Conservation (phyloP, 495 filamentous ascomycete genomes). For the Penicillium robsamsonii region DNA sequence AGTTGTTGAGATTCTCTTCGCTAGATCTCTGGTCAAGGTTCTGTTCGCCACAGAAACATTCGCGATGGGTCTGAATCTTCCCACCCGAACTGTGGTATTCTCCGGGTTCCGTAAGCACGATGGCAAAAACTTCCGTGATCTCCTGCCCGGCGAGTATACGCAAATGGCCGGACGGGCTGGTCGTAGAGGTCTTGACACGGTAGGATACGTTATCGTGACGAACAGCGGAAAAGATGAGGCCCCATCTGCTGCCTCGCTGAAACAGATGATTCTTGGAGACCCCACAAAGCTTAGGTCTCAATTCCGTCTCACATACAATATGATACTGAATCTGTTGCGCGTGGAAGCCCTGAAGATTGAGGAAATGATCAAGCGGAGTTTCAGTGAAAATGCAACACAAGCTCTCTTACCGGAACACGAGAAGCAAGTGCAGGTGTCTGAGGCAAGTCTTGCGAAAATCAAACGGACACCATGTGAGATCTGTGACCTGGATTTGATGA, state of each 20-base stretch:
- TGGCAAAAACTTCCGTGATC: constrained; percentile 83
- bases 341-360: constrained; percentile 98
- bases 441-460: constrained; percentile 85
- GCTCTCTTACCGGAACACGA: constrained; percentile 93
- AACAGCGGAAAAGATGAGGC: constrained; percentile 81
- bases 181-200: constrained; percentile 84
- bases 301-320: constrained; percentile 97
- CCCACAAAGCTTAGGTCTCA: constrained; percentile 94
- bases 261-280: constrained; percentile 93
- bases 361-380: constrained; percentile 99
- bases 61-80: constrained; percentile 95
- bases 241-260: constrained; percentile 73
- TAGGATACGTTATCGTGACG: constrained; percentile 92
- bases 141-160: constrained; percentile 93
- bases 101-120: constrained; percentile 97
- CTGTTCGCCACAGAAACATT: constrained; percentile 98
- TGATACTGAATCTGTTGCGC: constrained; percentile 94
- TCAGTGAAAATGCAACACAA: constrained; percentile 98
- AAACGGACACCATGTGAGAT: constrained; percentile 79
- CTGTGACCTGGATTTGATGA: constrained; percentile 75
- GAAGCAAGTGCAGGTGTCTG: constrained; percentile 87
- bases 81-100: constrained; percentile 94
- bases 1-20: constrained; percentile 95
- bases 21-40: constrained; percentile 89
- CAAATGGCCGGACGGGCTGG: constrained; percentile 98